These are phyloP conservation scores for Trapa incisa DNA, from an alignment of 345 rosid genomes.

Conservation along the genomic window DNA sequence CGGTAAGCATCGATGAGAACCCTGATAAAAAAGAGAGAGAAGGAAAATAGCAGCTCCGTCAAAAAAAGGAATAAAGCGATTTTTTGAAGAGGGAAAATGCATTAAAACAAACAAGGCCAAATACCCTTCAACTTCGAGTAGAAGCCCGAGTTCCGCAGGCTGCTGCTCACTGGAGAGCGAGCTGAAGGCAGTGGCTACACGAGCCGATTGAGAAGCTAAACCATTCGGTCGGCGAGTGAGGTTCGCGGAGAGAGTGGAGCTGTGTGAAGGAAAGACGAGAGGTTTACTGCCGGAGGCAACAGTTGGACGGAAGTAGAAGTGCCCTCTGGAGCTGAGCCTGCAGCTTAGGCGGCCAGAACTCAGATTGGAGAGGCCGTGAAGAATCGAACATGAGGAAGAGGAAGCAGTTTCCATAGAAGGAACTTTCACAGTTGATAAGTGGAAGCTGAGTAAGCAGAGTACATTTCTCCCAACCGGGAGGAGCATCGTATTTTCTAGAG, in stretches of 20 bases:
- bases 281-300: slow-evolving; percentile 1
- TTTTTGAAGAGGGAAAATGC: not conserved
- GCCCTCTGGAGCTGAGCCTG: not conserved
- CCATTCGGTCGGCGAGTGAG: slow-evolving; percentile 18
- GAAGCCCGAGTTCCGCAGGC: slow-evolving; percentile 48
- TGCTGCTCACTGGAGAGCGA: slow-evolving; percentile 28
- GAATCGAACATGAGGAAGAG: slow-evolving; percentile 24
- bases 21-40: slow-evolving; percentile 21
- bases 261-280: slow-evolving; percentile 14
- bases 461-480: too few species aligned
- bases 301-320: slow-evolving; percentile 10
- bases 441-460: not conserved
- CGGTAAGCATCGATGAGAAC: slow-evolving; percentile 79
- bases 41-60: not conserved
- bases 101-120: not conserved
- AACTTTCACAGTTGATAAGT: not conserved
- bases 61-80: not conserved
- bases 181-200: slow-evolving; percentile 16
- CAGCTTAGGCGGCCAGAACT: not conserved
- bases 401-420: slow-evolving; percentile 10
- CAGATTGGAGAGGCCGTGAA: slow-evolving; percentile 16
- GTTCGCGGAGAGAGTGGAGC: slow-evolving; percentile 18
- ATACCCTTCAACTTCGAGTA: slow-evolving; percentile 93
- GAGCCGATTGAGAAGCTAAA: slow-evolving; percentile 16
- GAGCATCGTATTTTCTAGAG: too few species aligned